These are phyloP conservation scores for Pseudozyma sp. DNA, from an alignment of 1,284 basidiomycete species.

Conservation along the genomic window DNA sequence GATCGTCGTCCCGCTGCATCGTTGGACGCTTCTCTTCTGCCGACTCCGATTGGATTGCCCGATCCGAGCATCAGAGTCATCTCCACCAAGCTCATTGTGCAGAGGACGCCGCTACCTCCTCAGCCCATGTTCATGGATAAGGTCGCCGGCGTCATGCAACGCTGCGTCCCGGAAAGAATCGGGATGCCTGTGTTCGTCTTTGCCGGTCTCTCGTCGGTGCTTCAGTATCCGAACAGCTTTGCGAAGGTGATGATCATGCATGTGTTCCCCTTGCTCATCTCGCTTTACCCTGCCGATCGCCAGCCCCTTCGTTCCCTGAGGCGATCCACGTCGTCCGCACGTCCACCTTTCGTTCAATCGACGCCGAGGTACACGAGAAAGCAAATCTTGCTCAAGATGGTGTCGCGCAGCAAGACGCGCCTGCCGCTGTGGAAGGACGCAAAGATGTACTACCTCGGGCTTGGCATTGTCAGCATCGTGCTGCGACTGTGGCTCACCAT, in stretches of 20 bases:
- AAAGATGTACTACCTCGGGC: slow-evolving; percentile 27
- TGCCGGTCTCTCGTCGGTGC: slow-evolving; percentile 72
- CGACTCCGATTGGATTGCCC: slow-evolving; percentile 13
- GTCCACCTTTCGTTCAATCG: not conserved
- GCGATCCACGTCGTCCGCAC: not conserved
- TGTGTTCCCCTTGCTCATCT: slow-evolving; percentile 74
- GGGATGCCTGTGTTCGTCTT: slow-evolving; percentile 70
- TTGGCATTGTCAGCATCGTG: slow-evolving; percentile 22
- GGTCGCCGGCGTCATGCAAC: slow-evolving; percentile 14
- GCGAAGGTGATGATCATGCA: slow-evolving; percentile 77
- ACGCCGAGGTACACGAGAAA: slow-evolving; percentile 1
- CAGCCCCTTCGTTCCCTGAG: not conserved
- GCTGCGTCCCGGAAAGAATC: slow-evolving; percentile 24
- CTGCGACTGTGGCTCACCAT: slow-evolving; percentile 28
- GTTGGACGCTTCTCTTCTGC: not conserved
- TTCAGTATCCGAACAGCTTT: slow-evolving; percentile 73
- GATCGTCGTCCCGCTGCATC: not conserved
- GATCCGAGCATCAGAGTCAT: slow-evolving; percentile 14
- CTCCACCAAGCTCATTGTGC: slow-evolving; percentile 16
- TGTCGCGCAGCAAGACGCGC: slow-evolving; percentile 11
- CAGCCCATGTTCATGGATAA: slow-evolving; percentile 25
- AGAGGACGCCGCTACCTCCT: slow-evolving; percentile 25
- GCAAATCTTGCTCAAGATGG: slow-evolving; percentile 13
- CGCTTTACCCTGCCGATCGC: slow-evolving; percentile 66
- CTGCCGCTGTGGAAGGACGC: slow-evolving; percentile 16